These are phyloP conservation scores for Oidiodendron maius DNA, from an alignment of 495 filamentous ascomycete genomes.

Conservation along the genomic window DNA sequence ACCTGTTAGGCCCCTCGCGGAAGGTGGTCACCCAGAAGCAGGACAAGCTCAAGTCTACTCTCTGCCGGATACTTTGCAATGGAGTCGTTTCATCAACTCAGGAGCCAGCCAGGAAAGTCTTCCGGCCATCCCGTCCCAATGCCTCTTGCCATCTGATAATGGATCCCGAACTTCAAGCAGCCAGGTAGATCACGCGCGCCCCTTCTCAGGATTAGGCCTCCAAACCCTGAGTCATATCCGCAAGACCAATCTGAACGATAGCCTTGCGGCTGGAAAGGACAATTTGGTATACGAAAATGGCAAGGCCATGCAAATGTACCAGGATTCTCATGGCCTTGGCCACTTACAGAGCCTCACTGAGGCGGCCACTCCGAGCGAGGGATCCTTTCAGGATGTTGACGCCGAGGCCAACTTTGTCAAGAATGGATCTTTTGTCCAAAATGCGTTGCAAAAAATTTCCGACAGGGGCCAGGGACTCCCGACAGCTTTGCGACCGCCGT, in stretches of 20 bases:
- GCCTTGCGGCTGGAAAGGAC: not conserved
- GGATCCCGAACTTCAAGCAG: slow-evolving; percentile 32
- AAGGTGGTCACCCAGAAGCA: slow-evolving; percentile 5
- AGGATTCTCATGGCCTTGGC: slow-evolving; percentile 14
- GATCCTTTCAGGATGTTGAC: slow-evolving; percentile 12
- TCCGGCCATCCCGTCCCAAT: slow-evolving; percentile 47
- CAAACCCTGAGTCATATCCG: slow-evolving; percentile 25
- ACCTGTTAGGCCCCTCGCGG: slow-evolving; percentile 1
- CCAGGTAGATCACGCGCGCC: slow-evolving; percentile 36
- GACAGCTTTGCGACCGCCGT: not conserved
- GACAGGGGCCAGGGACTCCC: not conserved
- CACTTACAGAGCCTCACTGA: slow-evolving; percentile 21
- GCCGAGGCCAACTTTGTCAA: slow-evolving; percentile 11
- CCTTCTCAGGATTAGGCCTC: slow-evolving; percentile 32
- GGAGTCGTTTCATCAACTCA: slow-evolving; percentile 36
- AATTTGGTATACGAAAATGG: not conserved
- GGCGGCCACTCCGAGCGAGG: slow-evolving; percentile 15
- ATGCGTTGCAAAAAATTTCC: slow-evolving; percentile 11
- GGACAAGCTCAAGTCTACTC: not conserved
- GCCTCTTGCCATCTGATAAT: slow-evolving; percentile 37
- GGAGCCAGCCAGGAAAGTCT: slow-evolving; percentile 26
- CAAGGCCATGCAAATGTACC: slow-evolving; percentile 17
- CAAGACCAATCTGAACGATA: not conserved
- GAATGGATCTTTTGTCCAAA: slow-evolving; percentile 12
- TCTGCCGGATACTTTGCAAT: slow-evolving; percentile 44